Base-by-base conservation (phyloP, 345 rosid species). In the Garcia nutans region DNA sequence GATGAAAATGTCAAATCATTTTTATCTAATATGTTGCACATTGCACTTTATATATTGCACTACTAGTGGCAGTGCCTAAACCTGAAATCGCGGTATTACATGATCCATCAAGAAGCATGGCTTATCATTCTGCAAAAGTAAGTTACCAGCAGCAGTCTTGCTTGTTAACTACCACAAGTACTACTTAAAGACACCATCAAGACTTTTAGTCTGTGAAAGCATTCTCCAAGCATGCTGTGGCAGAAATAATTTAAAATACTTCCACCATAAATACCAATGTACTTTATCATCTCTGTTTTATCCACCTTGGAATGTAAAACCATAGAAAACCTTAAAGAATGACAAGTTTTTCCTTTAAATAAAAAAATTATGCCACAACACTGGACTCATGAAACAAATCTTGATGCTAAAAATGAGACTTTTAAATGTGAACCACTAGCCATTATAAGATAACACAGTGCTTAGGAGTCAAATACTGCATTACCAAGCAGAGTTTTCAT, bases 41-140 rank as follows among this genome's bases (percentile, higher is more conserved):
- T 62, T 42, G 28, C 3, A 8, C 19, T 28, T 28, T 62, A 62
- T 62, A 62, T 26, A 6, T 28, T 20, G 41, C n/a, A 65, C 52
- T 42, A 41, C 13, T 37, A 65, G 37, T 65, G 15, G 10, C 49
- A 65, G 26, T 22, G 31, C 11, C 24, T 20, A 71, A 58, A 16
- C 31, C 7, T 22, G 56, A 59, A 72, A 72, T 61, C 24, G 2
- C 75, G 44, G 7, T 24, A 4, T 20, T 33, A 26, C 33, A 24
- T 22, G 24, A 67, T 2, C 52, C 52, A 31, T 13, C n/a, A 33
- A 71, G 20, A 49, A 56, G n/a, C 56, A 56, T 22, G 11, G 45
- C 33, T 28, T 49, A 65, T 16, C 47, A 54, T 52, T 33, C 70
- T 74, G 58, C 44, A 47, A 62, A 72, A 26, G 24, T 55, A 42